These are phyloP conservation scores for Parascedosporium putredinis DNA, from an alignment of 2,329 filamentous ascomycete genomes.

Conservation along the genomic window DNA sequence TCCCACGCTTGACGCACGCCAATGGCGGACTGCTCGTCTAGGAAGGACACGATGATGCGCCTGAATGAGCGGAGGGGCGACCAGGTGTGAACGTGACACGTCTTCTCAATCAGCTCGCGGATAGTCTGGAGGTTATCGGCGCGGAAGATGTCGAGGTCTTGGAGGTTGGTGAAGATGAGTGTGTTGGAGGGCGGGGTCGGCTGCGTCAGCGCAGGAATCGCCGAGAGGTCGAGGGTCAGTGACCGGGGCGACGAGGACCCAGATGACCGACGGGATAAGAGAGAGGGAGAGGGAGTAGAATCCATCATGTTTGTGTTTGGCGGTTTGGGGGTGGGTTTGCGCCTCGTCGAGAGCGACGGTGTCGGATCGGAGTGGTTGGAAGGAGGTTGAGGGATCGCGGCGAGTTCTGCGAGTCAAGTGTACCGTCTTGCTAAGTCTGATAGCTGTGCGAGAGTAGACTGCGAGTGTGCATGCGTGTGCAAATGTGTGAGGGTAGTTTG, in stretches of 20 bases:
- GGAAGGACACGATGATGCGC: slow-evolving; percentile 72
- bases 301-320: slow-evolving; percentile 20
- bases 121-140: slow-evolving; percentile 65
- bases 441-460: too few species aligned
- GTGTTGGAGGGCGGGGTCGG: slow-evolving; percentile 76
- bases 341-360: too few species aligned
- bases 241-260: slow-evolving; percentile 36
- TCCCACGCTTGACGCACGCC: slow-evolving; percentile 64
- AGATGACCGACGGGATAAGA: slow-evolving; percentile 21
- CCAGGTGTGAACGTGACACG: slow-evolving; percentile 68
- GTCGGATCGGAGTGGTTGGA: too few species aligned
- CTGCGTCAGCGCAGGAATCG: slow-evolving; percentile 55
- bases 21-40: slow-evolving; percentile 57
- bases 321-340: too few species aligned
- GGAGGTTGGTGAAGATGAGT: slow-evolving; percentile 72
- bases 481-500: not conserved
- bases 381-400: too few species aligned
- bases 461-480: too few species aligned
- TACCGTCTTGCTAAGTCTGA: too few species aligned
- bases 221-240: slow-evolving; percentile 64
- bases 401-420: too few species aligned
- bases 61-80: slow-evolving; percentile 73
- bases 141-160: slow-evolving; percentile 62
- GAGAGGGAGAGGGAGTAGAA: slow-evolving; percentile 21
- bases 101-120: slow-evolving; percentile 56